These are phyloP conservation scores for Vigna angularis DNA, from an alignment of 306 rosid species.

Conservation along the genomic window DNA sequence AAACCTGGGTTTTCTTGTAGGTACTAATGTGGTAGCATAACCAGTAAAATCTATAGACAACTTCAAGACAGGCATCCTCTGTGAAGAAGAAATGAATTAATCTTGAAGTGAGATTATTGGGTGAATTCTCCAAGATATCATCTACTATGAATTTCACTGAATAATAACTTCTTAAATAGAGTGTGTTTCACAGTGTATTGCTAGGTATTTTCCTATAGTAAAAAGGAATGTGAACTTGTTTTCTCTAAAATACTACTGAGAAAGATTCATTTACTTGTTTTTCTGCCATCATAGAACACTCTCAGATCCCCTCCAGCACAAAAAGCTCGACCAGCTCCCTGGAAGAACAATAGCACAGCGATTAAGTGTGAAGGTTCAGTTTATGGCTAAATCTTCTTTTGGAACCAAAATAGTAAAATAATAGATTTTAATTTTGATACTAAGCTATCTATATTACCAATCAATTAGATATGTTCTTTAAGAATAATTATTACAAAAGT, in stretches of 20 bases:
- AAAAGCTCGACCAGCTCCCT: conserved; percentile 95
- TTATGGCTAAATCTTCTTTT: not conserved
- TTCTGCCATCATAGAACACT: conserved; percentile 85
- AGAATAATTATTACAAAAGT: not conserved
- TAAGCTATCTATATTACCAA: not conserved
- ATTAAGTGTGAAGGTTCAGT: conserved; percentile 20
- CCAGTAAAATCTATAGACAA: conserved; percentile 93
- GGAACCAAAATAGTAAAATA: not conserved
- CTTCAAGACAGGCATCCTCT: conserved; percentile 92
- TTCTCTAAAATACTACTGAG: conserved; percentile 7
- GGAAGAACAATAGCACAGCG: conserved; percentile 27
- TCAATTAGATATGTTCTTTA: not conserved
- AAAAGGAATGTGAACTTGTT: conserved; percentile 17
- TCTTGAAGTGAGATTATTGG: not conserved
- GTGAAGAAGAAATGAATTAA: conserved; percentile 45
- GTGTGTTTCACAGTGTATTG: not conserved
- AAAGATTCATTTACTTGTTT: conserved; percentile 56
- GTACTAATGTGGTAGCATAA: conserved; percentile 88
- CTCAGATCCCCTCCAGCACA: conserved; percentile 95
- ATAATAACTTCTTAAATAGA: not conserved
- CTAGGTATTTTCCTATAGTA: not conserved
- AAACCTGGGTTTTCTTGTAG: conserved; percentile 89
- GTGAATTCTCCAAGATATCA: not conserved
- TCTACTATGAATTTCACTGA: not conserved
- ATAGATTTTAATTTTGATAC: not conserved